phyloP scores from a whole-genome alignment of 2,329 filamentous ascomycete species.

The Aspergillus ustus region DNA sequence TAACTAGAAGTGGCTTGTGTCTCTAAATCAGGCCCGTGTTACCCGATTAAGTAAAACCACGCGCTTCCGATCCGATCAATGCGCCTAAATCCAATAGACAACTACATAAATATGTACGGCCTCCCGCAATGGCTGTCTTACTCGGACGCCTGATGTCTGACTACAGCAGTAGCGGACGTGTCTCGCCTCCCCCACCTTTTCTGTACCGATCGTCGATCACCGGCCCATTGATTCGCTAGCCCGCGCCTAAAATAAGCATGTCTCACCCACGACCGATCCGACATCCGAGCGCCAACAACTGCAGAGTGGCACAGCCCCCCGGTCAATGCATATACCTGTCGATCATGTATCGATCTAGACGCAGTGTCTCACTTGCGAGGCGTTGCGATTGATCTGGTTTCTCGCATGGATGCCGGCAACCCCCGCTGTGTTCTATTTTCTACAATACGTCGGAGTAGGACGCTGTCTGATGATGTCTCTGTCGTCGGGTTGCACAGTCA shows the following conservation, averaged over 20 bases:
- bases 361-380: conserved; percentile 7
- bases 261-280: conserved; percentile 2
- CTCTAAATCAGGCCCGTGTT: too few relatives aligned
- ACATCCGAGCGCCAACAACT: too few relatives aligned
- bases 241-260: conserved; percentile 7
- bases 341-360: background rate
- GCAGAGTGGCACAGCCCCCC: too few relatives aligned
- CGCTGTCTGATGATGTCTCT: background rate
- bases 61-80: too few relatives aligned
- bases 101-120: too few relatives aligned
- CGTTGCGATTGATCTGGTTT: background rate
- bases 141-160: background rate
- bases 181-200: background rate
- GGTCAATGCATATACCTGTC: too few relatives aligned
- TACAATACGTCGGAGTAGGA: background rate
- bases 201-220: background rate
- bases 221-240: background rate
- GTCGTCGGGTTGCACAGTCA: background rate
- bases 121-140: too few relatives aligned
- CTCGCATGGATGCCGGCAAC: background rate
- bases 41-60: too few relatives aligned
- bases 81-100: too few relatives aligned
- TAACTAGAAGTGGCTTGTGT: too few relatives aligned
- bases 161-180: background rate
- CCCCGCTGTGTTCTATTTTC: conserved; percentile 8